Conservation (phyloP, 306 rosid genomes). For the Parietaria judaica region DNA sequence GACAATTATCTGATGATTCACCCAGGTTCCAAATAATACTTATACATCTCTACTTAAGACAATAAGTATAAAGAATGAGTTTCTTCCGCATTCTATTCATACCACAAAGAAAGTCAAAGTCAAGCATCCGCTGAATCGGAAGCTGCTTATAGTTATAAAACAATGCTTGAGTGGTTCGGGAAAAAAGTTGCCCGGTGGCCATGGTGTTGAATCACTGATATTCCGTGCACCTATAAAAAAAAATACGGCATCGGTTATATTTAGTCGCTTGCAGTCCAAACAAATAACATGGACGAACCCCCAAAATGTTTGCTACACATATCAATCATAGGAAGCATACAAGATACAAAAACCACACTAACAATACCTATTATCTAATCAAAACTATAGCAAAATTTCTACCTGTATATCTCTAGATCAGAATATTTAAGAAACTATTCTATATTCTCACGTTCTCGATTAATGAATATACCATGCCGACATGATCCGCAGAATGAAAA, state of each 20-base stretch:
- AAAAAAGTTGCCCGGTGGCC: conserved; percentile 95
- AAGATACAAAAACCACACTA: neutral
- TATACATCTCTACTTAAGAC: neutral
- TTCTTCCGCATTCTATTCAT: conserved; percentile 10
- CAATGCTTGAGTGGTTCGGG: conserved; percentile 82
- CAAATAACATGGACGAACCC: neutral
- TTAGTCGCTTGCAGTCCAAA: neutral
- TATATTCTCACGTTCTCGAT: neutral
- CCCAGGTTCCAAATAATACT: neutral
- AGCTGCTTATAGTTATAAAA: conserved; percentile 98
- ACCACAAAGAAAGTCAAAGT: conserved; percentile 99
- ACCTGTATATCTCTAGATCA: neutral
- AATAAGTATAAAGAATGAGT: neutral
- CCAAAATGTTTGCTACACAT: neutral
- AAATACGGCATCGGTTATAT: neutral
- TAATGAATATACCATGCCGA: neutral
- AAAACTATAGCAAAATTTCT: neutral
- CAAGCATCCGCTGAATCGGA: conserved; percentile 98
- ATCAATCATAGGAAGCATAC: neutral
- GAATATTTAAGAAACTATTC: neutral
- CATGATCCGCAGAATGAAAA: neutral
- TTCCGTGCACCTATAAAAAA: conserved; percentile 19
- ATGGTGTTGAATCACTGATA: conserved; percentile 33
- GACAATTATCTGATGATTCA: neutral
- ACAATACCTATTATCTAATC: neutral